These are phyloP conservation scores for Starmerella apicola DNA, from an alignment of 805 yeast species.

Conservation along the genomic window DNA sequence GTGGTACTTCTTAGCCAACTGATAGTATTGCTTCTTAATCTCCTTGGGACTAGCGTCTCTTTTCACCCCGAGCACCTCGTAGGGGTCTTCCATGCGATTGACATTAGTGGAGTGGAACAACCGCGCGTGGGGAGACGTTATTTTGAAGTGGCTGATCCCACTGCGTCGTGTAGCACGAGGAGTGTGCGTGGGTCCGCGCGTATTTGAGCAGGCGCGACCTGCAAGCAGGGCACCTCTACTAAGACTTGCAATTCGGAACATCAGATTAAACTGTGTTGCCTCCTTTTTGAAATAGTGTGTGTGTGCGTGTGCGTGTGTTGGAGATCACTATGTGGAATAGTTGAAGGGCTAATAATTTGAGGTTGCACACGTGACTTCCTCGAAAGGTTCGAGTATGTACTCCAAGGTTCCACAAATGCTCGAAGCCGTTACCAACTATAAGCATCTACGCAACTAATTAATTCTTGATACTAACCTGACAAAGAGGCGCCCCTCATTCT, in stretches of 20 bases:
- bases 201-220: too few species aligned
- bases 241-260: background rate
- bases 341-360: background rate
- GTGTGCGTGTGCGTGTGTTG: background rate
- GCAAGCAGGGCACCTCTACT: too few species aligned
- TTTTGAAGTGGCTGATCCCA: background rate
- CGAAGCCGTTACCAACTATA: too few species aligned
- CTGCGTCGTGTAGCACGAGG: background rate
- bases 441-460: too few species aligned
- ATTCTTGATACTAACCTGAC: too few species aligned
- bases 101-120: constrained; percentile 13
- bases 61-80: constrained; percentile 66
- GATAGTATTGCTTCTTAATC: constrained; percentile 88
- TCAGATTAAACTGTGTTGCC: background rate
- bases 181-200: background rate
- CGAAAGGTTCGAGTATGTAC: background rate
- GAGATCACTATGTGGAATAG: background rate
- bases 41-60: constrained; percentile 62
- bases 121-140: constrained; percentile 1
- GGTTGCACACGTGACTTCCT: background rate
- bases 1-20: constrained; percentile 84
- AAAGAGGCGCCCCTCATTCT: too few species aligned
- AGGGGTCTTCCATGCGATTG: constrained; percentile 51
- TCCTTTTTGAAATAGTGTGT: background rate
- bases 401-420: background rate